Conservation (phyloP, 192 early-diverging fungal genomes). For the Chytriomyces hyalinus region DNA sequence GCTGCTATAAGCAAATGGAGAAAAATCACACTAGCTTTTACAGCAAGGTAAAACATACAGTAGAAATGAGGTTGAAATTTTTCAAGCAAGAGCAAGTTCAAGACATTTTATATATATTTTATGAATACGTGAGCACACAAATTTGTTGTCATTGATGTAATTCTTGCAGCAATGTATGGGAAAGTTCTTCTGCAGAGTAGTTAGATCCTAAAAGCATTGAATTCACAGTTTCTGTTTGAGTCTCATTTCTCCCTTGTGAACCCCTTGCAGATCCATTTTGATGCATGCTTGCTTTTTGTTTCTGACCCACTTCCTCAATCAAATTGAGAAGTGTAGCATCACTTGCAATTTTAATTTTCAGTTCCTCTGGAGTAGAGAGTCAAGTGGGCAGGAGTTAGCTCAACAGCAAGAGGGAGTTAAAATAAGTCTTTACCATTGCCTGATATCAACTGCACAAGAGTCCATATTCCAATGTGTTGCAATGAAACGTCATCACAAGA, state of each 20-base stretch:
- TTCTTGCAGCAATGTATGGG: slow-evolving; percentile 9
- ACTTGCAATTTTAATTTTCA: background rate
- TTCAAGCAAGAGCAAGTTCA: too few species aligned
- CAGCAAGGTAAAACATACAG: too few species aligned
- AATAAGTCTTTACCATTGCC: slow-evolving; percentile 4
- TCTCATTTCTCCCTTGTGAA: background rate
- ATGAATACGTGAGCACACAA: too few species aligned
- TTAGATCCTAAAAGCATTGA: background rate
- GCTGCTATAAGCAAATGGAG: too few species aligned
- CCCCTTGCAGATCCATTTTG: too few species aligned
- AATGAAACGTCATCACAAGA: slow-evolving; percentile 71
- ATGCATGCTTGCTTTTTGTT: background rate
- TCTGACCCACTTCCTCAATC: background rate
- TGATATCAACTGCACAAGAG: slow-evolving; percentile 75
- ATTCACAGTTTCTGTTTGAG: background rate
- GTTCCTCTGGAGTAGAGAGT: background rate
- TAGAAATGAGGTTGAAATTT: too few species aligned
- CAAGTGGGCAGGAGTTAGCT: background rate
- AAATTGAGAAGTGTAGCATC: slow-evolving; percentile 16
- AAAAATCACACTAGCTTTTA: too few species aligned
- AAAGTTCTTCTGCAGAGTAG: slow-evolving; percentile 14
- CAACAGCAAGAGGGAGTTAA: background rate
- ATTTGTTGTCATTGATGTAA: background rate
- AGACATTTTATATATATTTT: too few species aligned
- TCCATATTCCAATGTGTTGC: slow-evolving; percentile 86